A percentile compares a stretch with the other conserved stretches of the same genome.
phyloP scores from a whole-genome alignment of 805 yeast genomes.

The Dipodascopsis uninucleata region DNA sequence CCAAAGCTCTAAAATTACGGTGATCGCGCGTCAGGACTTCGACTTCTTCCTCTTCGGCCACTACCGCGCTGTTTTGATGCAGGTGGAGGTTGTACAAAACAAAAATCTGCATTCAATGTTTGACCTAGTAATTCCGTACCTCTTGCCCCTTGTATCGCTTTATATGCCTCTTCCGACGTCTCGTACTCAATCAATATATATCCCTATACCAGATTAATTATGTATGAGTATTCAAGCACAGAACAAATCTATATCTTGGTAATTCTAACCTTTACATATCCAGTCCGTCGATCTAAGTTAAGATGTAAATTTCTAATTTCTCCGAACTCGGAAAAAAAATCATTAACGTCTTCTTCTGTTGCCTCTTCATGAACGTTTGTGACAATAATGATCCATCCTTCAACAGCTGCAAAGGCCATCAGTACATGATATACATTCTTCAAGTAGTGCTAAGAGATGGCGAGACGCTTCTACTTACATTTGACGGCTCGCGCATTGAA shows the following conservation, averaged over 20 bases:
- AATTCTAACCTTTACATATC: slow-evolving; percentile 38
- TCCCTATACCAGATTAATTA: slow-evolving; percentile 28
- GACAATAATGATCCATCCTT: slow-evolving; percentile 44
- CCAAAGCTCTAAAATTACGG: background rate
- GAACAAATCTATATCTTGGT: no score
- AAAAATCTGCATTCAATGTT: slow-evolving; percentile 38
- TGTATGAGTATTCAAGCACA: slow-evolving; percentile 3
- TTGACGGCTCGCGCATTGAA: slow-evolving; percentile 19
- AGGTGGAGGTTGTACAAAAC: slow-evolving; percentile 38
- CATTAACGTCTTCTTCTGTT: slow-evolving; percentile 44
- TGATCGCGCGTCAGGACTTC: slow-evolving; percentile 19
- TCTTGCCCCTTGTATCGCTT: slow-evolving; percentile 35
- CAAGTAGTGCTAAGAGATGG: background rate
- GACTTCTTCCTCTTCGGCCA: slow-evolving; percentile 22
- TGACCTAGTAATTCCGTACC: slow-evolving; percentile 39
- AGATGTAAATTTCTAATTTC: slow-evolving; percentile 40
- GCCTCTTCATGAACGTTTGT: slow-evolving; percentile 46
- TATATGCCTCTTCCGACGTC: slow-evolving; percentile 36
- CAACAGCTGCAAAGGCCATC: slow-evolving; percentile 35
- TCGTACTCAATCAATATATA: slow-evolving; percentile 44
- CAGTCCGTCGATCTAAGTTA: slow-evolving; percentile 45
- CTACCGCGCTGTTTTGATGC: slow-evolving; percentile 14
- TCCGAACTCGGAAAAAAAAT: slow-evolving; percentile 44
- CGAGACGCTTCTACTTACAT: slow-evolving; percentile 15
- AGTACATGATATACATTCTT: background rate